Evolutionary conservation across 768 basidiomycete genomes (phyloP), one percentile per base, ranked within the genome.

Genomic region (Boletus rubropictus): DNA sequence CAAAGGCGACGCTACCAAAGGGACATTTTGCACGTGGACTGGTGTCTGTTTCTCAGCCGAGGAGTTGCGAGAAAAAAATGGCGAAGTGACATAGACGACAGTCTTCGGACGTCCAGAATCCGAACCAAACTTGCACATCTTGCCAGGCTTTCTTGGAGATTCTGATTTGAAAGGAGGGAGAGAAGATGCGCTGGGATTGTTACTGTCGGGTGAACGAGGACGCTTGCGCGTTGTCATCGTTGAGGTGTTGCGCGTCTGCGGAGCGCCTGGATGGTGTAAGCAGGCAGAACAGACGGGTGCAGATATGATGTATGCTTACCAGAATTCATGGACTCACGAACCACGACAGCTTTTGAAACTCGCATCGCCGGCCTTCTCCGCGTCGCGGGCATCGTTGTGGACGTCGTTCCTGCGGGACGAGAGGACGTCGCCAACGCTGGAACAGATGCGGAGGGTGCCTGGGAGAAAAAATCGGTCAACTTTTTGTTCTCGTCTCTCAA

Each of bases 391-490:
- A 21, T 22, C 33, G 33, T 32, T 25, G 53, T 34, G 25, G 24
- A 4, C 21, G 12, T 32, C 7, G 50, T 40, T 33, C 21, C 42
- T 21, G 34, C 7, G 14, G 20, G 5, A 7, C 8, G 9, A 10
- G 55, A 48, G 32, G 52, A 46, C 29, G 44, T 39, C 17, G 39
- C 43, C 27, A 18, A 27, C 10, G 51, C 63, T 14, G 49, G 56
- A 44, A 50, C 39, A 24, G 50, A 42, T 6, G 55, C 48, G 29
- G 62, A 57, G 1, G 58, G 49, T 54, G 52, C 69, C 34, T 67
- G 70, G 31, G 61, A 24, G 46, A 80, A 80, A 54, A 75, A 81
- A 32, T 76, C 70, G 7, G 75, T 76, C 21, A 81, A 44, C 22
- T 50, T 69, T 32, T 48, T 58, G 50, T 58, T 59, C 21, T 50